Percentiles rank a stretch among this genome's conserved stretches.
These are phyloP conservation scores for Tetracladium setigerum DNA, from an alignment of 495 filamentous ascomycete genomes.

Conservation along the genomic window DNA sequence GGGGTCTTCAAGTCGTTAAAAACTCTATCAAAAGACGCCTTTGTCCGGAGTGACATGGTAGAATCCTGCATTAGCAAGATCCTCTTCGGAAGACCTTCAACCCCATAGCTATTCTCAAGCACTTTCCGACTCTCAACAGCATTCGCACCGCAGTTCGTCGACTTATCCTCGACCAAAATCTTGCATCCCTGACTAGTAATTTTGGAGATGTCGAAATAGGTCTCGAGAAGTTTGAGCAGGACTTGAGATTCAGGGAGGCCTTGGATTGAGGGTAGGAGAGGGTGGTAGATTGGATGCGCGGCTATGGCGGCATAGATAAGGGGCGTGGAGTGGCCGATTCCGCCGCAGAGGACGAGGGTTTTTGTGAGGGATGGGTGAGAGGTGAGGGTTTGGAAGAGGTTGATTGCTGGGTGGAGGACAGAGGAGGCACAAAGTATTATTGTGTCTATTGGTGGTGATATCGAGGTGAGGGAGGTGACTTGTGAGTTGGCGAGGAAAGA, in stretches of 20 bases:
- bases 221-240: conserved; percentile 23
- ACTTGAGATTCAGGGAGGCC: conserved; percentile 27
- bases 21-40: conserved; percentile 27
- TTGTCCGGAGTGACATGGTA: conserved; percentile 30
- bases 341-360: conserved; percentile 30
- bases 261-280: conserved; percentile 15
- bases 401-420: conserved; percentile 18
- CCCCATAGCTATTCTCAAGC: conserved; percentile 18
- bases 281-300: conserved; percentile 18
- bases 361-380: conserved; percentile 19
- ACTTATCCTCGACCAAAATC: conserved; percentile 28
- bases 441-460: conserved; percentile 12
- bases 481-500: conserved; percentile 22
- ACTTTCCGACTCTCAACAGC: conserved; percentile 22
- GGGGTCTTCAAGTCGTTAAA: conserved; percentile 13
- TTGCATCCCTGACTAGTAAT: conserved; percentile 16
- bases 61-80: conserved; percentile 31
- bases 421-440: conserved; percentile 27
- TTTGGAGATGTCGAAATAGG: conserved; percentile 18
- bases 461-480: neutral
- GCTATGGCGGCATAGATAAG: conserved; percentile 28
- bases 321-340: conserved; percentile 30
- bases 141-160: conserved; percentile 33
- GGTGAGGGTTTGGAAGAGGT: conserved; percentile 14
- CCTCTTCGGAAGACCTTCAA: conserved; percentile 7